Percentiles rank a stretch among this genome's conserved stretches.
Conservation (phyloP, 805 yeast species). For the Wilhelminamyces savonicus region DNA sequence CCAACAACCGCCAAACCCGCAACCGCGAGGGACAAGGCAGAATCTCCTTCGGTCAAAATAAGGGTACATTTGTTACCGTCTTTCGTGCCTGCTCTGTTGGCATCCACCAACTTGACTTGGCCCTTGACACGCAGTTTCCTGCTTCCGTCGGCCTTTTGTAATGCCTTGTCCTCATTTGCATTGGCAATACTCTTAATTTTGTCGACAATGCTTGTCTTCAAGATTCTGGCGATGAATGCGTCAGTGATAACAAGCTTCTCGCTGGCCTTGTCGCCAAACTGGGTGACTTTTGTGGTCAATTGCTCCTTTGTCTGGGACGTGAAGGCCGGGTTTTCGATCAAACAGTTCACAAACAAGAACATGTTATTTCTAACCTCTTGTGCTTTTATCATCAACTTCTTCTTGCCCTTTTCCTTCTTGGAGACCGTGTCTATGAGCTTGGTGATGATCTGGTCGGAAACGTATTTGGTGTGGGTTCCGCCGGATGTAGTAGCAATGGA, state of each 20-base stretch:
- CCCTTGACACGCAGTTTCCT: conserved; percentile 82
- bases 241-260: conserved; percentile 64
- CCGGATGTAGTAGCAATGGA: conserved; percentile 97
- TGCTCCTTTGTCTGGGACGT: conserved; percentile 98
- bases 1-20: conserved; percentile 95
- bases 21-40: conserved; percentile 87
- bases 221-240: conserved; percentile 62
- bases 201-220: conserved; percentile 64
- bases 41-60: conserved; percentile 94
- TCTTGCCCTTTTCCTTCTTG: conserved; percentile 60
- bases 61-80: conserved; percentile 91
- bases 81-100: conserved; percentile 90
- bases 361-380: conserved; percentile 85
- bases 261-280: conserved; percentile 71
- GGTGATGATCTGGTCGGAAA: conserved; percentile 76
- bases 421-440: conserved; percentile 64
- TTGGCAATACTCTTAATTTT: conserved; percentile 79
- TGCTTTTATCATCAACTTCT: conserved; percentile 69
- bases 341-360: conserved; percentile 85
- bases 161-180: conserved; percentile 79
- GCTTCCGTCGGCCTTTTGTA: conserved; percentile 84
- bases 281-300: conserved; percentile 78
- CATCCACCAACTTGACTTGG: conserved; percentile 87
- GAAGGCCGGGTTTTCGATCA: conserved; percentile 94
- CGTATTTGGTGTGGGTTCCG: conserved; percentile 88